Evolutionary conservation across 192 early-diverging fungal species (phyloP), one percentile per base, ranked within the genome.

Genomic region (Piromyces finnis): DNA sequence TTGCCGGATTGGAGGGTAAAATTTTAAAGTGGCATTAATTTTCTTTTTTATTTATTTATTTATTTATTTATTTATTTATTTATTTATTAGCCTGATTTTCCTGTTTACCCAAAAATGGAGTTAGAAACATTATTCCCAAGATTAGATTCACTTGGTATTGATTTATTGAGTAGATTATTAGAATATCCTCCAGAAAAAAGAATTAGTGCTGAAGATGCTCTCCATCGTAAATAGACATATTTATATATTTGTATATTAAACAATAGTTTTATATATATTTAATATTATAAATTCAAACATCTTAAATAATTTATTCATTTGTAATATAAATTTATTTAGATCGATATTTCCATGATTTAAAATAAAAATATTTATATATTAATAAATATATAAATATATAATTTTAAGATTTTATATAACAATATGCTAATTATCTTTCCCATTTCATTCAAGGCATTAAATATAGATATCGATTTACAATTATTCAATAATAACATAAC

Each of bases 1-100:
- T 85, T 97, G 29, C 95, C 96, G 35, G 96, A 98, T 35, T 99
- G 94, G 86, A 93, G 92, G 81, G 91, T 91, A n/a, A n/a, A n/a
- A n/a, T n/a, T n/a, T n/a, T n/a, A n/a, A n/a, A n/a, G n/a, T n/a
- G n/a, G n/a, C n/a, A n/a, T n/a, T n/a, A n/a, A n/a, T n/a, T n/a
- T n/a, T n/a, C n/a, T n/a, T n/a, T n/a, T n/a, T 29, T 29, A 7
- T 30, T 29, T 29, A 78, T n/a, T 79, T 27, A 39, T 28, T n/a
- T 9, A 28, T 30, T 39, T 28, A 5, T 29, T 39, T n/a, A 11
- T 30, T 39, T 9, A 5, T 6, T 29, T 11, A 28, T 28, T 37
- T 30, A 7, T 29, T 30, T 7, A n/a, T 28, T 85, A 91, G 84
- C 84, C 87, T 27, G 92, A 94, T 84, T 94, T 95, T 77, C 93